Percentiles rank a stretch among this genome's conserved stretches.
Evolutionary conservation across 2,329 filamentous ascomycete genomes (phyloP).

Genomic region (Aureobasidium lini): DNA sequence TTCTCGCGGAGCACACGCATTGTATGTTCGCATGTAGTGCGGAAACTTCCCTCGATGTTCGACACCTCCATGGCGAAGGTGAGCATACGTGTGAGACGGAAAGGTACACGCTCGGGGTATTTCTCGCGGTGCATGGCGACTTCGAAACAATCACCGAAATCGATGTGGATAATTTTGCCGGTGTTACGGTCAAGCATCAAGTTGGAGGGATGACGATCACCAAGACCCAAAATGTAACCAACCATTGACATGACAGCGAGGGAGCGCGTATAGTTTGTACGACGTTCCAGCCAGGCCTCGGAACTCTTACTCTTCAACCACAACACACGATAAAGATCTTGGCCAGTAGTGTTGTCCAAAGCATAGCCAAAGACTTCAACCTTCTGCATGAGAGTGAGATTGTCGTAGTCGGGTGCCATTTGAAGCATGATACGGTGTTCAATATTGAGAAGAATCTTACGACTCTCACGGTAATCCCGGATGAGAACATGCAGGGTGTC

Average conservation of each 20-base stretch:
- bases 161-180: slow-evolving; percentile 95
- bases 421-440: slow-evolving; percentile 99
- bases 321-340: slow-evolving; percentile 93
- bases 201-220: slow-evolving; percentile 95
- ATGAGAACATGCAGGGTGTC: slow-evolving; percentile 96
- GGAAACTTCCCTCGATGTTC: slow-evolving; percentile 98
- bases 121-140: slow-evolving; percentile 99
- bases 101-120: slow-evolving; percentile 93
- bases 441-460: slow-evolving; percentile 97
- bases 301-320: slow-evolving; percentile 99
- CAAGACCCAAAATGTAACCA: slow-evolving; percentile 95
- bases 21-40: slow-evolving; percentile 95
- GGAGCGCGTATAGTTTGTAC: slow-evolving; percentile 97
- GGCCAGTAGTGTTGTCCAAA: slow-evolving; percentile 96
- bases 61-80: slow-evolving; percentile 99
- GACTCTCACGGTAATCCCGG: slow-evolving; percentile 90
- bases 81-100: slow-evolving; percentile 96
- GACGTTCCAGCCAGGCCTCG: slow-evolving; percentile 92
- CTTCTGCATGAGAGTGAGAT: slow-evolving; percentile 98
- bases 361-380: slow-evolving; percentile 99
- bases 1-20: slow-evolving; percentile 96
- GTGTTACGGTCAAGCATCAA: slow-evolving; percentile 94
- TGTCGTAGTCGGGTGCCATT: slow-evolving; percentile 98
- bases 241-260: slow-evolving; percentile 99
- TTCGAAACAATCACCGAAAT: slow-evolving; percentile 99